Evolutionary conservation across 225 moss, liverwort and hornwort species (phyloP).

Genomic region (Pseudoscleropodium purum): DNA sequence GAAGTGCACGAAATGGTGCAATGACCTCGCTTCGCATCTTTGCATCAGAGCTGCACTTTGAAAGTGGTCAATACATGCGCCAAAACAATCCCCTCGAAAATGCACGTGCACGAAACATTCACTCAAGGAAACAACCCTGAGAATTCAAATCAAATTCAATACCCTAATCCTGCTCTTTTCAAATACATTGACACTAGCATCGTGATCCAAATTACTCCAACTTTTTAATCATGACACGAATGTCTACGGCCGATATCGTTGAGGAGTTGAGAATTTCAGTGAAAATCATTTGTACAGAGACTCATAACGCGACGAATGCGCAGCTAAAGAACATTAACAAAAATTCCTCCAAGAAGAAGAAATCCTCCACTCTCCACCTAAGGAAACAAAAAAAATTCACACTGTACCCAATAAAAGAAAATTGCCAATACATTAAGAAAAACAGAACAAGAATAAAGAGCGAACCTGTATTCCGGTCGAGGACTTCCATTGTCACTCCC

Average conservation of each 20-base stretch:
- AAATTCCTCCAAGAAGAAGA: neutral
- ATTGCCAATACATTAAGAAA: neutral
- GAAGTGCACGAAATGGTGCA: conserved; percentile 73
- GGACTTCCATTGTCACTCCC: conserved; percentile 28
- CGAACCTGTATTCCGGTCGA: conserved; percentile 45
- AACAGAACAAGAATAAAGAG: neutral
- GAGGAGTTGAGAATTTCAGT: neutral
- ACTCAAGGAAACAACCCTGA: neutral
- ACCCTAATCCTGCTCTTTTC: neutral
- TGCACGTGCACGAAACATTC: neutral
- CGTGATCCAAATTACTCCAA: neutral
- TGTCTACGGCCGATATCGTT: neutral
- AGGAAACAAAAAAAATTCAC: neutral
- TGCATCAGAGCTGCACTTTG: conserved; percentile 63
- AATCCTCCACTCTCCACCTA: neutral
- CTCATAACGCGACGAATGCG: neutral
- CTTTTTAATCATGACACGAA: neutral
- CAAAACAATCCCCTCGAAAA: neutral
- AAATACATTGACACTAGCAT: neutral
- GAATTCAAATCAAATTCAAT: neutral
- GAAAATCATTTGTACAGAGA: neutral
- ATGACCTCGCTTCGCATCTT: conserved; percentile 95
- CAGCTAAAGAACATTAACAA: neutral
- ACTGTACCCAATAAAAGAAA: neutral
- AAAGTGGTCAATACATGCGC: neutral